These are phyloP conservation scores for Sarcodon sp. DNA, from an alignment of 768 basidiomycete genomes.

Conservation along the genomic window DNA sequence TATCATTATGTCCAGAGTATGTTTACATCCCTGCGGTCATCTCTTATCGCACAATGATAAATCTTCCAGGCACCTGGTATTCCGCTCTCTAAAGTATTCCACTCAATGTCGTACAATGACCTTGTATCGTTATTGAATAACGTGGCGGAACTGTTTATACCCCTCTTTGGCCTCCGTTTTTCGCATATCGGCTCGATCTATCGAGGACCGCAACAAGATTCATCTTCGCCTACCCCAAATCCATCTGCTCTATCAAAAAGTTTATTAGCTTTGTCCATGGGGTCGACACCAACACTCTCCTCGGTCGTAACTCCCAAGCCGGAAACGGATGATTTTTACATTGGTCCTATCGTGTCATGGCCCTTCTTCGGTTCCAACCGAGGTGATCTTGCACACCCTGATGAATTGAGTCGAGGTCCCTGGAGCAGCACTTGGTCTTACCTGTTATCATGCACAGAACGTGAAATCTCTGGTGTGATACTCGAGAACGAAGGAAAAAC, in stretches of 20 bases:
- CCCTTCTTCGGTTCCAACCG: slow-evolving; percentile 82
- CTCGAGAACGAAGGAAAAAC: slow-evolving; percentile 69
- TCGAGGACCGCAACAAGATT: slow-evolving; percentile 24
- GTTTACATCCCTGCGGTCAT: slow-evolving; percentile 10
- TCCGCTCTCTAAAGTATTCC: slow-evolving; percentile 58
- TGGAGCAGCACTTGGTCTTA: slow-evolving; percentile 54
- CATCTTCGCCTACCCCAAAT: not conserved
- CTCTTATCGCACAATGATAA: not conserved
- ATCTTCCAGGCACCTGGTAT: slow-evolving; percentile 54
- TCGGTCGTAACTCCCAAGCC: slow-evolving; percentile 5
- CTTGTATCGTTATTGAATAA: slow-evolving; percentile 56
- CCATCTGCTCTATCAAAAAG: slow-evolving; percentile 5
- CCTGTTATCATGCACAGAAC: slow-evolving; percentile 47
- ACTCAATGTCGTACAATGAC: slow-evolving; percentile 51
- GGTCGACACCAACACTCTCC: not conserved
- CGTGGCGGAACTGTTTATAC: slow-evolving; percentile 54
- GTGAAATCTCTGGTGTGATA: slow-evolving; percentile 66
- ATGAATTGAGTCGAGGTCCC: slow-evolving; percentile 70
- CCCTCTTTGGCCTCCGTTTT: slow-evolving; percentile 70
- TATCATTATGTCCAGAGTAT: slow-evolving; percentile 77
- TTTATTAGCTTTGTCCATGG: not conserved
- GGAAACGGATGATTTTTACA: slow-evolving; percentile 29
- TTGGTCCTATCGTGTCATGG: slow-evolving; percentile 83
- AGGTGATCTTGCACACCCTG: slow-evolving; percentile 55
- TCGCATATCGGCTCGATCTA: slow-evolving; percentile 66